Evolutionary conservation across 345 rosid genomes (phyloP).

Genomic region (Balakata baccata): DNA sequence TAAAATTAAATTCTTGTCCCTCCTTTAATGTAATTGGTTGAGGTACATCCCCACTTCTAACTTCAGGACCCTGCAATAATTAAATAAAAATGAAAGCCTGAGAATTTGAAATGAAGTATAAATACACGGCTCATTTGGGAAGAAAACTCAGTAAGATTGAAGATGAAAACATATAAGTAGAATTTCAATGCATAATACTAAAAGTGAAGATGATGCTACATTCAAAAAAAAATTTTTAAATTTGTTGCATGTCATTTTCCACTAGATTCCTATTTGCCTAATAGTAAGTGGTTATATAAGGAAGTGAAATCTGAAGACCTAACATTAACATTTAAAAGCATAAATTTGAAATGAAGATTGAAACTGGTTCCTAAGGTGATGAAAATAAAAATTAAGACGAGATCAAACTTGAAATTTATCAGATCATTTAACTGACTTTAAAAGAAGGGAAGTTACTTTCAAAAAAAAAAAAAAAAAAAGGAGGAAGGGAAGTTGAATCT

Average conservation of each 20-base stretch:
- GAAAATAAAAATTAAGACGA: background rate
- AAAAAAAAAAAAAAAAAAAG: no score
- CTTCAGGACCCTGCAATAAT: conserved; percentile 85
- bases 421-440: background rate
- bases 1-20: conserved; percentile 90
- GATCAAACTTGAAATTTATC: background rate
- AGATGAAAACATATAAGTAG: background rate
- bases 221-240: background rate
- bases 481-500: background rate
- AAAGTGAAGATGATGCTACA: background rate
- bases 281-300: background rate
- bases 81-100: conserved; percentile 10
- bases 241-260: background rate
- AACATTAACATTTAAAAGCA: background rate
- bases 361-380: background rate
- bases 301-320: background rate
- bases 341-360: background rate
- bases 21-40: conserved; percentile 67
- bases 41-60: conserved; percentile 95
- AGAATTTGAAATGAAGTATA: background rate
- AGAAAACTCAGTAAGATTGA: background rate
- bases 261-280: background rate
- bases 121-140: background rate
- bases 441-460: background rate
- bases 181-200: no score